A percentile compares a stretch with the other conserved stretches of the same genome.
phyloP scores from a whole-genome alignment of 2,329 filamentous ascomycete genomes.

The Epicoccum sorghinum region DNA sequence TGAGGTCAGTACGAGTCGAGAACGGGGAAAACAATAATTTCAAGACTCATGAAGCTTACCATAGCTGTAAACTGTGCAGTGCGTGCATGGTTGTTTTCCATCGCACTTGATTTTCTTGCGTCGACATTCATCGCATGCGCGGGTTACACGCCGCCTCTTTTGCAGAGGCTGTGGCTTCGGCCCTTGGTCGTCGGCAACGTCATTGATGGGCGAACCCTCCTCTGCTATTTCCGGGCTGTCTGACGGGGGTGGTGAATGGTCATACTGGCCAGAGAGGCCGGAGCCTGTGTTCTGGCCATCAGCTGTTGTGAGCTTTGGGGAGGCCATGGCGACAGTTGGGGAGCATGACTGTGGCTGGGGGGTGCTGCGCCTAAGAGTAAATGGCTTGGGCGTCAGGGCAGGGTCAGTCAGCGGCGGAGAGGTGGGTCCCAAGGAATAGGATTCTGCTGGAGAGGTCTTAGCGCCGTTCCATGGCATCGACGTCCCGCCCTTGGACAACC shows the following conservation, averaged over 20 bases:
- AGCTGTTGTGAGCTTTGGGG: conserved; percentile 39
- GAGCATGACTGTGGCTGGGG: conserved; percentile 40
- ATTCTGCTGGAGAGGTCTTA: conserved; percentile 38
- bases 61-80: conserved; percentile 98
- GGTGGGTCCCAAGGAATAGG: conserved; percentile 39
- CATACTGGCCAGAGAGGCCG: conserved; percentile 34
- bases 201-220: conserved; percentile 41
- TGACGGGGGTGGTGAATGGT: conserved; percentile 30
- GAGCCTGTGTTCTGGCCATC: conserved; percentile 40
- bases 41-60: conserved; percentile 59
- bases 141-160: conserved; percentile 52
- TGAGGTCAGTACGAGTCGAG: conserved; percentile 3
- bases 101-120: conserved; percentile 63
- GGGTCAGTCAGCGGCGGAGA: conserved; percentile 37
- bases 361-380: conserved; percentile 42
- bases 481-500: conserved; percentile 30
- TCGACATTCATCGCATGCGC: conserved; percentile 51
- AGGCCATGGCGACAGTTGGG: conserved; percentile 45
- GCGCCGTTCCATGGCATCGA: conserved; percentile 32
- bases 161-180: conserved; percentile 46
- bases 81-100: conserved; percentile 68
- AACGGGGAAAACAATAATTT: not conserved
- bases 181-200: conserved; percentile 41
- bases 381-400: conserved; percentile 32
- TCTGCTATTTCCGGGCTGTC: conserved; percentile 41